phyloP scores from a whole-genome alignment of 108 stramenopile species.

The Poteriospumella lacustris region DNA sequence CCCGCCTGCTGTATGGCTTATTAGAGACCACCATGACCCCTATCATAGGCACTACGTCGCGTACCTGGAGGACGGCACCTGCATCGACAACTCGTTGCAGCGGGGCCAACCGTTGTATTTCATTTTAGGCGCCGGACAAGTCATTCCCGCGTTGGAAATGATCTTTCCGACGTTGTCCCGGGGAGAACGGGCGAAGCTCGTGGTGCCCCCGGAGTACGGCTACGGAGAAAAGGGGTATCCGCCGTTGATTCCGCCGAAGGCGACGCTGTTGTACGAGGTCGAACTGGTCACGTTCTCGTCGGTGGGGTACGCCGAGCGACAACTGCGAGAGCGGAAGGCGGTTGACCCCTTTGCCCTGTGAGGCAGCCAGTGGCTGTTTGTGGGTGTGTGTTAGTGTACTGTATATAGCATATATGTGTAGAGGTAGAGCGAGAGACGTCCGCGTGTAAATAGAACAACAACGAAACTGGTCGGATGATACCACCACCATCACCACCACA shows the following conservation, averaged over 20 bases:
- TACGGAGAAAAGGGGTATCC: constrained; percentile 69
- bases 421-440: too few species aligned
- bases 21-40: not conserved
- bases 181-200: constrained; percentile 58
- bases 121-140: constrained; percentile 51
- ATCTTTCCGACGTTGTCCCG: constrained; percentile 55
- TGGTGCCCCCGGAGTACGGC: constrained; percentile 63
- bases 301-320: not conserved
- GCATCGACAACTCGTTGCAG: constrained; percentile 43
- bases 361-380: too few species aligned
- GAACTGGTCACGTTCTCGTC: constrained; percentile 60
- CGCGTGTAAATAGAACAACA: too few species aligned
- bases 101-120: constrained; percentile 52
- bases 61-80: constrained; percentile 34
- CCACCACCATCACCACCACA: too few species aligned
- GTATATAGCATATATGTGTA: too few species aligned
- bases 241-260: constrained; percentile 67
- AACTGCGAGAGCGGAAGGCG: not conserved
- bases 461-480: too few species aligned
- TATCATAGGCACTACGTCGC: not conserved
- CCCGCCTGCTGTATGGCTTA: not conserved
- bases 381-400: too few species aligned
- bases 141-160: constrained; percentile 49
- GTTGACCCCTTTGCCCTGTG: too few species aligned
- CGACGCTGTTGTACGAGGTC: constrained; percentile 66